Evolutionary conservation across 1,284 basidiomycete species (phyloP).

Genomic region (Trichosporon sp.): DNA sequence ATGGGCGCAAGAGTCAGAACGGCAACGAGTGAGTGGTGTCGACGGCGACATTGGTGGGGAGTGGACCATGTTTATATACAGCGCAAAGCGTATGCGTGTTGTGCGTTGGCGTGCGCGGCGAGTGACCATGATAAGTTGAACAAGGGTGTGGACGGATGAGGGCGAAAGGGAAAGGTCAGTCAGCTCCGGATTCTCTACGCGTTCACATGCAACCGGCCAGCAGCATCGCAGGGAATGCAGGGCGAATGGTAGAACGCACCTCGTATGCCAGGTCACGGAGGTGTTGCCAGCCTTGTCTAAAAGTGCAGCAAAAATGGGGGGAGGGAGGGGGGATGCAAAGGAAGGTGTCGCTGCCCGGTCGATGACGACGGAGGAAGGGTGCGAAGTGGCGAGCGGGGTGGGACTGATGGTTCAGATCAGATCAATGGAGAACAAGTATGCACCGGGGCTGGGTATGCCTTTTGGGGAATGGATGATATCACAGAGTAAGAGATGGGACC

Average conservation of each 20-base stretch:
- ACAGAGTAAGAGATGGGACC: conserved; percentile 15
- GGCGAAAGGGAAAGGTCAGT: not conserved
- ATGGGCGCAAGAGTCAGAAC: conserved; percentile 7
- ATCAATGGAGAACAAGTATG: conserved; percentile 9
- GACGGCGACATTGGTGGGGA: not conserved
- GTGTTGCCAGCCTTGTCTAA: conserved; percentile 4
- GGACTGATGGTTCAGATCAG: conserved; percentile 11
- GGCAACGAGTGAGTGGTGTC: not conserved
- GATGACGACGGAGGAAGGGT: conserved; percentile 14
- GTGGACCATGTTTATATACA: not conserved
- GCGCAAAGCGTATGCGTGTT: not conserved
- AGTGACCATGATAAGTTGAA: not conserved
- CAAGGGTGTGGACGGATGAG: not conserved
- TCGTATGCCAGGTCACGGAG: conserved; percentile 15
- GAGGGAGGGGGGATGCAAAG: conserved; percentile 7
- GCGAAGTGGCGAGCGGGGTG: conserved; percentile 15
- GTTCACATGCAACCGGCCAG: conserved; percentile 15
- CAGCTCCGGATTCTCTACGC: conserved; percentile 2
- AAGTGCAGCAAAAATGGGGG: conserved; percentile 1
- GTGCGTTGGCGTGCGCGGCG: not conserved
- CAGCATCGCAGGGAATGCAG: conserved; percentile 14
- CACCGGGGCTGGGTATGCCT: not conserved
- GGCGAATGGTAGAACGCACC: conserved; percentile 14
- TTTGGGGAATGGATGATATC: conserved; percentile 11
- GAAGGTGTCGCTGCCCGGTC: conserved; percentile 19